Conservation (phyloP, 495 filamentous ascomycete species). For the Aspergillus asperescens region DNA sequence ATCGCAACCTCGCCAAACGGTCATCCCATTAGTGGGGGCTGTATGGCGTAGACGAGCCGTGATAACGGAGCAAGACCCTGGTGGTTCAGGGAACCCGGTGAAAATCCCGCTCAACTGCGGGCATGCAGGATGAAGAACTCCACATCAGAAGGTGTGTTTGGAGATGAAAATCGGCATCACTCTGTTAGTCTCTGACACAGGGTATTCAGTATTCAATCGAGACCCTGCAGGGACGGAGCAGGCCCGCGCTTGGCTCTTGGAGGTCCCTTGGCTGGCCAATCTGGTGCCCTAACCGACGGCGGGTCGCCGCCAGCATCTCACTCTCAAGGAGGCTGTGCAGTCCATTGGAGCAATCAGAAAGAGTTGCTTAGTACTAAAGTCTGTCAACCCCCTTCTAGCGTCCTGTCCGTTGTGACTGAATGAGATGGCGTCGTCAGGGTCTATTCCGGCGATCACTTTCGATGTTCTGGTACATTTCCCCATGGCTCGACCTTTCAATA, state of each 20-base stretch:
- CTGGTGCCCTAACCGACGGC: background rate
- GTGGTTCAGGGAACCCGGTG: background rate
- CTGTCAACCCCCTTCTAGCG: too few species aligned
- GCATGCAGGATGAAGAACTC: too few species aligned
- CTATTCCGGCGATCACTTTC: slow-evolving; percentile 17
- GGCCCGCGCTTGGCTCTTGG: slow-evolving; percentile 1
- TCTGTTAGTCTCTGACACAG: too few species aligned
- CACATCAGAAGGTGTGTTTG: too few species aligned
- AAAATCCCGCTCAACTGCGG: background rate
- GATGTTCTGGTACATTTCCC: slow-evolving; percentile 9
- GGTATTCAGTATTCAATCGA: background rate
- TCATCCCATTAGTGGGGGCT: too few species aligned
- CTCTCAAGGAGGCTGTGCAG: slow-evolving; percentile 7
- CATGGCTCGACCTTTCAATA: background rate
- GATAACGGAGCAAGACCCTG: background rate
- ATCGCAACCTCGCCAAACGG: too few species aligned
- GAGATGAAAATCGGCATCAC: background rate
- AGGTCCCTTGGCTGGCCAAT: slow-evolving; percentile 7
- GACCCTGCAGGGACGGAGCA: slow-evolving; percentile 9
- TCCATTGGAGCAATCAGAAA: background rate
- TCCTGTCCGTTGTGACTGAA: background rate
- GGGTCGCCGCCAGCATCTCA: background rate
- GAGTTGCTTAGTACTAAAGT: too few species aligned
- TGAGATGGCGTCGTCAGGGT: background rate
- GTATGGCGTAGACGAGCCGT: background rate